A percentile compares a stretch with the other conserved stretches of the same genome.
Conservation (phyloP, 2,329 filamentous ascomycete genomes). For the Aureobasidium sp. region DNA sequence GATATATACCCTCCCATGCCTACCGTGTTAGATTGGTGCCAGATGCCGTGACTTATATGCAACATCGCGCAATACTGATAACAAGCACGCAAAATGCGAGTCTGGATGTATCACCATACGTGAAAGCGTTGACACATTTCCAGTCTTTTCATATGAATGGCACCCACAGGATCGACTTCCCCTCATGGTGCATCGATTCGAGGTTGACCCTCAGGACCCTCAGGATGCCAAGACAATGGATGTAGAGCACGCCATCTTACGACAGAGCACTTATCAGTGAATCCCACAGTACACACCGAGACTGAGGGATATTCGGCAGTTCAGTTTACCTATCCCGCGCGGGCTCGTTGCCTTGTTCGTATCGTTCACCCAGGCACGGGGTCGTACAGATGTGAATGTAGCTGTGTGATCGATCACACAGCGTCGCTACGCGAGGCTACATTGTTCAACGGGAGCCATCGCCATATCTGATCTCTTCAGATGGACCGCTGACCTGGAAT, state of each 20-base stretch:
- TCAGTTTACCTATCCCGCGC: too few relatives aligned
- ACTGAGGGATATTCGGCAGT: too few relatives aligned
- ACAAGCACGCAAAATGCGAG: conserved; percentile 5
- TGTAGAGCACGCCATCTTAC: conserved; percentile 1
- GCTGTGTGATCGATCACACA: too few relatives aligned
- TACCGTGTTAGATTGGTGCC: neutral
- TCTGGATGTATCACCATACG: neutral
- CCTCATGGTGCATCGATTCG: neutral
- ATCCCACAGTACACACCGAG: neutral
- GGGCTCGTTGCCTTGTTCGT: too few relatives aligned
- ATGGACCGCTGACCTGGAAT: too few relatives aligned
- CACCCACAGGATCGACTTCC: neutral
- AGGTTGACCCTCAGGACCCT: neutral
- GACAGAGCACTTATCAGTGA: neutral
- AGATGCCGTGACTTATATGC: neutral
- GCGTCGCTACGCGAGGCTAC: too few relatives aligned
- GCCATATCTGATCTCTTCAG: too few relatives aligned
- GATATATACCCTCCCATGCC: neutral
- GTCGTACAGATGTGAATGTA: too few relatives aligned
- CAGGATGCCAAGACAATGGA: neutral
- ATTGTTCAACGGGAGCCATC: too few relatives aligned
- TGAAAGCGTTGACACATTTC: neutral
- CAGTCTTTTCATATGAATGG: neutral
- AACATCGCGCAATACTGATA: neutral
- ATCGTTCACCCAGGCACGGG: too few relatives aligned